Evolutionary conservation across 2,329 filamentous ascomycete species (phyloP), one percentile per base, ranked within the genome.

Genomic region (Fusarium sp.): DNA sequence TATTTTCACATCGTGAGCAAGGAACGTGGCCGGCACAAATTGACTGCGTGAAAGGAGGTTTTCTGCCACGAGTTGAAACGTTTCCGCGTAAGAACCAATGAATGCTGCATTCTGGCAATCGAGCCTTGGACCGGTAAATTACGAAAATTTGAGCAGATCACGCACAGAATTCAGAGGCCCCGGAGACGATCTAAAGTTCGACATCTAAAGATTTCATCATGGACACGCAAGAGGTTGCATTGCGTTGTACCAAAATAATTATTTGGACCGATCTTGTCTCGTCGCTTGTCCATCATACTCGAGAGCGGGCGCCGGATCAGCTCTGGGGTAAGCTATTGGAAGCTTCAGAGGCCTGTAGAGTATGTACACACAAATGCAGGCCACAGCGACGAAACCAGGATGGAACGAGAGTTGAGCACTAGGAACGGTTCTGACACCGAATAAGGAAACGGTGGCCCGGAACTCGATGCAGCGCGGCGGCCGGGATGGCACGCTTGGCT

Each of bases 121-220:
- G 24, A 56, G n/a, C 44, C 50, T 28, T 18, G 18, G 28, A n/a
- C 35, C 15, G 28, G 39, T 28, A 38, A 42, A 36, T 45, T 45
- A 39, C 50, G 32, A 50, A 57, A 51, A 51, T 38, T 24, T 8
- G 20, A 69, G n/a, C 22, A 41, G 35, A 69, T 63, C 60, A 66
- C n/a, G 7, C 30, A 48, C 18, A 36, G 55, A 58, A 36, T 48
- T 48, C 62, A 45, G 51, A 39, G 18, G 22, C 44, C 60, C 63
- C 51, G 53, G 56, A 66, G 32, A 42, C 42, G 42, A 44, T 50
- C 30, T 45, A 44, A n/a, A 30, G 14, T 45, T 41, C 44, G 42
- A 15, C 22, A 36, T 75, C 81, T 85, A 83, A 81, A 84, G 77
- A 82, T 83, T 77, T 81, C 80, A 81, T 82, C n/a, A 64, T 64